Conservation (phyloP, 495 filamentous ascomycete species). For the Filosporella fistucella region DNA sequence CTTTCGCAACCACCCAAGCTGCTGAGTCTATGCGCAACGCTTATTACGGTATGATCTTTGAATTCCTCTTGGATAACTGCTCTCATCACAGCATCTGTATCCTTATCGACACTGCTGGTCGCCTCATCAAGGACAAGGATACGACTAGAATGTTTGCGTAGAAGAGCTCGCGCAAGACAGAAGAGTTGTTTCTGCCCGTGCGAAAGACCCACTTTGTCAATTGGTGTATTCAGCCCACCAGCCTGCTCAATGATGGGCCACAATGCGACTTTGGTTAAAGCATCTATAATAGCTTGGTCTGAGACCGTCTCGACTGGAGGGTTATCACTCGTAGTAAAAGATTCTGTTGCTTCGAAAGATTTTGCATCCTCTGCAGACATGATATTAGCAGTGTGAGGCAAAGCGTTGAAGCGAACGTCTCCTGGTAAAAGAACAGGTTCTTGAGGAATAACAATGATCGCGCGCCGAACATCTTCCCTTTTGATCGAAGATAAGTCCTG, state of each 20-base stretch:
- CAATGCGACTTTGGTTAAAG: conserved; percentile 4
- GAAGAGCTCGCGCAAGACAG: conserved; percentile 19
- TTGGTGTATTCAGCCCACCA: conserved; percentile 28
- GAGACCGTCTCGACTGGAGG: not conserved
- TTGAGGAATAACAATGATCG: conserved; percentile 38
- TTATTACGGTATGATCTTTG: conserved; percentile 46
- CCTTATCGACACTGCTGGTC: conserved; percentile 40
- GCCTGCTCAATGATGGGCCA: conserved; percentile 27
- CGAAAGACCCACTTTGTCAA: conserved; percentile 40
- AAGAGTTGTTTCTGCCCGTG: conserved; percentile 62
- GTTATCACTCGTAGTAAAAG: too few relatives aligned
- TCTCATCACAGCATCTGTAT: conserved; percentile 55
- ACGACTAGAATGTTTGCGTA: not conserved
- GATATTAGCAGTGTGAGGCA: not conserved
- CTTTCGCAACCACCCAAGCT: conserved; percentile 38
- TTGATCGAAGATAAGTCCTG: conserved; percentile 28
- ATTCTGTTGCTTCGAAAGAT: conserved; percentile 45
- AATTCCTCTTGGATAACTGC: conserved; percentile 52
- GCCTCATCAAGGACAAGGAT: conserved; percentile 31
- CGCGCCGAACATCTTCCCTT: conserved; percentile 22
- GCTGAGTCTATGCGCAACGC: conserved; percentile 47
- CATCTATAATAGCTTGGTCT: conserved; percentile 9
- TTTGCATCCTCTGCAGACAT: too few relatives aligned
- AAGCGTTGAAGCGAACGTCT: conserved; percentile 41
- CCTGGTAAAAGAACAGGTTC: conserved; percentile 33